Percentiles rank a stretch among this genome's conserved stretches.
Evolutionary conservation across 257 asterid species (phyloP).

Genomic region (Handroanthus guayacan): DNA sequence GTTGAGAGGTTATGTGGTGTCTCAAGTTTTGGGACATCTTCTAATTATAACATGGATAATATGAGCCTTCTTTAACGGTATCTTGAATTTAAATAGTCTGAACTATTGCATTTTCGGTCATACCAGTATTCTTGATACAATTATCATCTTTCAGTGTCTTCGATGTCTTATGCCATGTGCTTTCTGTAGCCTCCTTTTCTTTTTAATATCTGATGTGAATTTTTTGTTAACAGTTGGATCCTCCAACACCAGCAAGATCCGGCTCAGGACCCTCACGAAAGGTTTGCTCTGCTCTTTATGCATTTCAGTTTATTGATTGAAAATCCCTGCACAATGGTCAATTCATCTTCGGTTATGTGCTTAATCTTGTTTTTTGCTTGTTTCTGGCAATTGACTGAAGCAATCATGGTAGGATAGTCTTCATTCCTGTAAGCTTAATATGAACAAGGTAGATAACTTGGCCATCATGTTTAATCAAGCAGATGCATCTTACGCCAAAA

Average conservation of each 20-base stretch:
- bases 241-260: slow-evolving; percentile 72
- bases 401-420: slow-evolving; percentile 9
- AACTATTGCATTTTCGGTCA: not conserved
- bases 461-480: slow-evolving; percentile 37
- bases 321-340: slow-evolving; percentile 11
- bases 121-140: not conserved
- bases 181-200: slow-evolving; percentile 20
- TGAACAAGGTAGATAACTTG: slow-evolving; percentile 36
- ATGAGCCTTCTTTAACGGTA: not conserved
- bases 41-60: not conserved
- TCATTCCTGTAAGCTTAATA: slow-evolving; percentile 29
- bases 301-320: slow-evolving; percentile 6
- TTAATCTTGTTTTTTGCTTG: slow-evolving; percentile 24
- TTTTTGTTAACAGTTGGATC: slow-evolving; percentile 57
- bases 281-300: slow-evolving; percentile 52
- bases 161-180: slow-evolving; percentile 14
- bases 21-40: slow-evolving; percentile 4
- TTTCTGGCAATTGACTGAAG: slow-evolving; percentile 19
- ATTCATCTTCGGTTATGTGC: slow-evolving; percentile 17
- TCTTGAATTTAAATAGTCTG: not conserved
- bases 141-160: slow-evolving; percentile 10
- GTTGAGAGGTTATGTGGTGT: slow-evolving; percentile 1
- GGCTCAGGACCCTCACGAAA: slow-evolving; percentile 89
- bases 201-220: slow-evolving; percentile 39
- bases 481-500: slow-evolving; percentile 72